Base-by-base conservation (phyloP, 495 filamentous ascomycete species). In the Neurospora tetraspora region DNA sequence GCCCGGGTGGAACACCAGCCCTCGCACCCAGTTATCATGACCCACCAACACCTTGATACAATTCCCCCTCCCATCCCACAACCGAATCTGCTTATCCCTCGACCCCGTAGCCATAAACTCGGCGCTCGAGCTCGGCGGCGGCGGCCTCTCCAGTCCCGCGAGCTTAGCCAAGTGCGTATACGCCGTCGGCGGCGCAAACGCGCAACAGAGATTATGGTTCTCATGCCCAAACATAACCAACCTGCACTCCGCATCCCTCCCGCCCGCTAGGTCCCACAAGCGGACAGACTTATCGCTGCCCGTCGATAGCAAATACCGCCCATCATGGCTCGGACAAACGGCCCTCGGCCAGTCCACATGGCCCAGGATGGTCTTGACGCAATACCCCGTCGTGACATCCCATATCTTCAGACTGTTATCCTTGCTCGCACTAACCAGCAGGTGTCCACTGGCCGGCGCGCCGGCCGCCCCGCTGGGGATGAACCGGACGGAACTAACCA, bases 11-110 rank as follows among this genome's bases (percentile, higher is more conserved):
- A 96, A 98, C 31, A 93, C 88, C 7, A 97, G 77, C 1, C 84
- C 91, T 12, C 93, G 86, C 1, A 98, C 90, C 94, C 94, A 98
- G 78, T 97, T 98, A 80, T 98, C 94, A 76, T 98, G 94, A 2
- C 94, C 94, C 1, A 89, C 79, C 3, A 97, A 85, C 3, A 91
- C 94, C 80, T 93, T 97, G 74, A 98, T 88, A 43, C 92, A 84
- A 11, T 91, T 92, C 8, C 94, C 94, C 70, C 93, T 86, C 9
- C 88, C 85, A 78, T 96, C 93, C 94, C 94, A 97, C 12, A 98
- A 80, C 78, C 89, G 89, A 76, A 98, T 96, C 0, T 88, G 92
- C 82, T 97, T 97, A 78, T 98, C 94, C 74, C 94, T 85, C 16
- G 89, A 89, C 5, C 93, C 94, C 0, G 94, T 97, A 1, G 94